Base-by-base conservation (phyloP, 2,329 filamentous ascomycete genomes). In the Fusarium multiceps region DNA sequence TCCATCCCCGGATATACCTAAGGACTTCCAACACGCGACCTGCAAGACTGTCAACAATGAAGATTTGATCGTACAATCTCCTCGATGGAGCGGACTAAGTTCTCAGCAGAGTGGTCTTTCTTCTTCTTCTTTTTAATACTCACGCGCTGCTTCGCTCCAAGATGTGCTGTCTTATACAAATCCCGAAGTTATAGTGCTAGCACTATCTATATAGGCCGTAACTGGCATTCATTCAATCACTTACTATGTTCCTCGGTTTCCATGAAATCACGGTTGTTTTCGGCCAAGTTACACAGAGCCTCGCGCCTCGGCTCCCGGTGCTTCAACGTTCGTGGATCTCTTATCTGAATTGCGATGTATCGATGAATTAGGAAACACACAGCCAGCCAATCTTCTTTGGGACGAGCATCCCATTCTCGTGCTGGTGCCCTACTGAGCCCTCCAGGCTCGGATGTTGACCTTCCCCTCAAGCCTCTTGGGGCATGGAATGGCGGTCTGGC, bases 221-320 rank as follows among this genome's bases (percentile, higher is more conserved):
- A 14, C 23, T 28, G 43, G 21, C 34, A 11, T 12, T 28, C 27
- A 21, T 28, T 12, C 41, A 14, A 25, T 30, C 13, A 42, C 18
- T 32, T 57, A 18, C 34, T 37, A 11, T 37, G 18, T n/a, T 37
- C 9, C 18, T 45, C 37, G 43, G 47, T 41, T 37, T 23, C 41
- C 11, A 48, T 53, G 25, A 40, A 32, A 55, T 50, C 25, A 28
- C 27, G 23, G 23, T 41, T 8, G 41, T 32, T 40, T 48, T 55
- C 41, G 27, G 21, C 37, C 54, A 56, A 30, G 65, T 47, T 50
- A n/a, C 48, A 43, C 47, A 21, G 54, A 34, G 27, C 23, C 43
- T 49, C 37, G 61, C 48, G 65, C 61, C 66, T 72, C 62, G 60
- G 66, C 54, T 72, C 53, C 51, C 10, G 28, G 55, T 60, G 25